phyloP scores from a whole-genome alignment of 306 rosid species.

The Citrullus amarus region DNA sequence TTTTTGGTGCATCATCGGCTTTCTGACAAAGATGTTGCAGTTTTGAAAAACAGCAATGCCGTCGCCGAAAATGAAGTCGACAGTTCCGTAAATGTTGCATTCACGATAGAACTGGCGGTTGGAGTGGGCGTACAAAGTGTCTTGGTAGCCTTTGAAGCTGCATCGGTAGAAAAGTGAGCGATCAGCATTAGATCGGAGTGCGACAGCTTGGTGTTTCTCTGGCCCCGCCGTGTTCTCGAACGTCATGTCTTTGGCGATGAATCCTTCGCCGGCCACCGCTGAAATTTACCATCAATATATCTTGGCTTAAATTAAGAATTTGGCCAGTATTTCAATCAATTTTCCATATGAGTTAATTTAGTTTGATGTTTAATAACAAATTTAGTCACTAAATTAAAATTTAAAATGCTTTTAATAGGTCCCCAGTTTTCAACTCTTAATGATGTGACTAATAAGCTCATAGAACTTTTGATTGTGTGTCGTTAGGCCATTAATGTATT shows the following conservation, averaged over 20 bases:
- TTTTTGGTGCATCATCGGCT: conserved; percentile 33
- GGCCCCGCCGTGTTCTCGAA: conserved; percentile 89
- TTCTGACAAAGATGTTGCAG: conserved; percentile 48
- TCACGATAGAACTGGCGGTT: conserved; percentile 82
- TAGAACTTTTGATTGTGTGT: too few species aligned
- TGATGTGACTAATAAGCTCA: too few species aligned
- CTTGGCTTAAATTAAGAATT: background rate
- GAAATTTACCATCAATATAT: background rate
- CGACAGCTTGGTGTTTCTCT: conserved; percentile 60
- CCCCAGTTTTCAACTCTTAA: too few species aligned
- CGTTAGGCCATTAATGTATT: too few species aligned
- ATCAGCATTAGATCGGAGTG: conserved; percentile 52
- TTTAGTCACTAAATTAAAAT: too few species aligned
- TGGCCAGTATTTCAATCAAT: background rate
- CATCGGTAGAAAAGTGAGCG: conserved; percentile 58
- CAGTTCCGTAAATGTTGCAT: conserved; percentile 59
- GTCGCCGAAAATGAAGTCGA: conserved; percentile 70
- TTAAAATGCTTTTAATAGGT: too few species aligned
- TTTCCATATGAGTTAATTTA: too few species aligned
- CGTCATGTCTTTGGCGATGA: conserved; percentile 65
- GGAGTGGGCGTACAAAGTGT: conserved; percentile 55
- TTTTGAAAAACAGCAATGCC: conserved; percentile 41
- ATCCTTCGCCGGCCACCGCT: conserved; percentile 34
- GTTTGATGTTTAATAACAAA: too few species aligned
- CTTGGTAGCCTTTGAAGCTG: conserved; percentile 71